phyloP scores from a whole-genome alignment of 108 stramenopile species.

The Skeletonema costatum region DNA sequence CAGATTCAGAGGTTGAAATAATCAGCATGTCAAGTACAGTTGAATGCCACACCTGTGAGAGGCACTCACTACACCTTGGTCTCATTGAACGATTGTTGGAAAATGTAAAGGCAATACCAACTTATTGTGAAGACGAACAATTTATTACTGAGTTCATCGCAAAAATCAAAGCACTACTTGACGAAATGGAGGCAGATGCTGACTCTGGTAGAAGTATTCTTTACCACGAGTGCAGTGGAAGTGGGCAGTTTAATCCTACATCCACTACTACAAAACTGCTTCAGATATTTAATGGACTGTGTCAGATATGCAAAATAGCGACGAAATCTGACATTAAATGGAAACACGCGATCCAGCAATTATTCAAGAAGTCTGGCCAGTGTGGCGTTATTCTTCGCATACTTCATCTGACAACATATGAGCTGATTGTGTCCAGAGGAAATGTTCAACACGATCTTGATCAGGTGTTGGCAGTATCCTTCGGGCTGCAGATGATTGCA shows the following conservation, averaged over 20 bases:
- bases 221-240: background rate
- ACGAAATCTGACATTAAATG: background rate
- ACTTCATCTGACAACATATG: background rate
- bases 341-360: background rate
- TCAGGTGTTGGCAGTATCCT: background rate
- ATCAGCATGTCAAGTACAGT: background rate
- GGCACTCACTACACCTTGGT: background rate
- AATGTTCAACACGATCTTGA: background rate
- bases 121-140: background rate
- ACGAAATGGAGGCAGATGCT: background rate
- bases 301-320: background rate
- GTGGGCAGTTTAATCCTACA: background rate
- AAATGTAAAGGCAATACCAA: background rate
- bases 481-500: background rate
- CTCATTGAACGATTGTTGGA: background rate
- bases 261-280: background rate
- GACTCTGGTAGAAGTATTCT: background rate
- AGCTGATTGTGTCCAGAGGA: background rate
- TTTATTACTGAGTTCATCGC: background rate
- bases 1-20: background rate
- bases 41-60: background rate
- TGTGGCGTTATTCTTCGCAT: background rate
- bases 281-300: background rate
- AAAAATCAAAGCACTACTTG: background rate
- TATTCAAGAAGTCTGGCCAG: background rate